Evolutionary conservation across 768 basidiomycete genomes (phyloP).

Genomic region (Asterophora parasitica): DNA sequence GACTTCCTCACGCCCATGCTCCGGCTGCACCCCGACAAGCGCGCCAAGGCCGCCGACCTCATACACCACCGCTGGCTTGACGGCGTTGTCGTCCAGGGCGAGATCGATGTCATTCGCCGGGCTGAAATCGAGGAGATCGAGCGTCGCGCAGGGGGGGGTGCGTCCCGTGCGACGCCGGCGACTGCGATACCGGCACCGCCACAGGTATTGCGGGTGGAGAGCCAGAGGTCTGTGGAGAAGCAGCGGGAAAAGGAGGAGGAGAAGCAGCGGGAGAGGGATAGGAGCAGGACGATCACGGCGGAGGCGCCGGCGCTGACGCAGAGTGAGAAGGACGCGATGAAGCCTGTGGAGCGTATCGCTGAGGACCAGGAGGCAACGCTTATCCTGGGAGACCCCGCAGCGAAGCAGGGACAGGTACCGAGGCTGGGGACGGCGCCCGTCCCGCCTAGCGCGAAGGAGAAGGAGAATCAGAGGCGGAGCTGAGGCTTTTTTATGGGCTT

Average conservation of each 20-base stretch:
- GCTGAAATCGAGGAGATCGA: slow-evolving; percentile 51
- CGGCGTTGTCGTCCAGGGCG: slow-evolving; percentile 81
- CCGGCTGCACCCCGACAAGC: slow-evolving; percentile 79
- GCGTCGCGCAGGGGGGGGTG: slow-evolving; percentile 12
- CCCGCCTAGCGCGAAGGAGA: too few relatives aligned
- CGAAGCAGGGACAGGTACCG: too few relatives aligned
- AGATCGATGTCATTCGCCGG: slow-evolving; percentile 74
- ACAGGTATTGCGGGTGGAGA: slow-evolving; percentile 2
- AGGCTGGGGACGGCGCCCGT: too few relatives aligned
- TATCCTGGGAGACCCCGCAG: too few relatives aligned
- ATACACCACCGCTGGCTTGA: slow-evolving; percentile 86
- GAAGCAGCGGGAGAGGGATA: slow-evolving; percentile 2
- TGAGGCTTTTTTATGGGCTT: too few relatives aligned
- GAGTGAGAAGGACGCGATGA: slow-evolving; percentile 56
- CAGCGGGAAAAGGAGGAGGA: slow-evolving; percentile 11
- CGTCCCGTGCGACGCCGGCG: background rate
- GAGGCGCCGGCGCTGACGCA: slow-evolving; percentile 40
- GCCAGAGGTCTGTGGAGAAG: slow-evolving; percentile 4
- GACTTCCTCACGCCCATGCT: slow-evolving; percentile 90
- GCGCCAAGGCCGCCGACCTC: slow-evolving; percentile 85
- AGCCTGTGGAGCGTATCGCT: slow-evolving; percentile 52
- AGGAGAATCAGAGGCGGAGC: too few relatives aligned
- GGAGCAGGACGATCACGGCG: slow-evolving; percentile 37
- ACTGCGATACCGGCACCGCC: background rate
- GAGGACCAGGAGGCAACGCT: too few relatives aligned